Base-by-base conservation (phyloP, 1,284 basidiomycete species). In the Agaricales sp. region DNA sequence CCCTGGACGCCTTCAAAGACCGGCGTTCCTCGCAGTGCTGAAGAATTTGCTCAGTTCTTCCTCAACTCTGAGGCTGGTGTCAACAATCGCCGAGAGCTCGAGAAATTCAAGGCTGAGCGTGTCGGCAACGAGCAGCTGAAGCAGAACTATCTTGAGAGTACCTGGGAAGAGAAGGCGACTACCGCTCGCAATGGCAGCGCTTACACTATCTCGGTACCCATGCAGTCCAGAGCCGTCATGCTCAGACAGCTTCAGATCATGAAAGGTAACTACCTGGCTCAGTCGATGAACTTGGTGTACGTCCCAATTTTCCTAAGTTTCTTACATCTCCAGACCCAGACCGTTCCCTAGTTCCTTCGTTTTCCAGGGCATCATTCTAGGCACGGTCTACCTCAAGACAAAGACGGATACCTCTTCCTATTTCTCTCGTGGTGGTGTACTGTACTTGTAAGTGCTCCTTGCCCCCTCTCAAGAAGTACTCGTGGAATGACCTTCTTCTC, bases 21-120 rank as follows among this genome's bases (percentile, higher is more conserved):
- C 1, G 80, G 76, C 1, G 70, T 77, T 1, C 87, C 87, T 0
- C 68, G 72, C 12, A 81, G 79, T 0, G 67, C 85, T 0, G 68
- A 67, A 3, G 84, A 87, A 52, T 82, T 87, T 51, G 77, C 73
- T 1, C 54, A 47, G 1, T 58, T 64, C 35, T 75, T 67, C 59
- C 51, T 50, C 19, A 56, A 60, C 37, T 69, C 65, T 30, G 46
- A 54, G 14, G 43, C 58, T 11, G 56, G 59, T 43, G 43, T 57
- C 44, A 49, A 45, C 2, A 70, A 71, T 41, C 54, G 60, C 8
- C 52, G 57, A 14, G 67, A 70, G 16, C 66, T 74, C 49, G 61
- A 59, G 2, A 51, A 54, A 1, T 72, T 67, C 50, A 60, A 62
- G 23, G 54, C 60, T 8, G 30, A 35, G 30, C 30, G 30, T n/a